Percentiles rank a stretch among this genome's conserved stretches.
phyloP scores from a whole-genome alignment of 2,329 filamentous ascomycete species.

The Phaeosphaeria sp. region DNA sequence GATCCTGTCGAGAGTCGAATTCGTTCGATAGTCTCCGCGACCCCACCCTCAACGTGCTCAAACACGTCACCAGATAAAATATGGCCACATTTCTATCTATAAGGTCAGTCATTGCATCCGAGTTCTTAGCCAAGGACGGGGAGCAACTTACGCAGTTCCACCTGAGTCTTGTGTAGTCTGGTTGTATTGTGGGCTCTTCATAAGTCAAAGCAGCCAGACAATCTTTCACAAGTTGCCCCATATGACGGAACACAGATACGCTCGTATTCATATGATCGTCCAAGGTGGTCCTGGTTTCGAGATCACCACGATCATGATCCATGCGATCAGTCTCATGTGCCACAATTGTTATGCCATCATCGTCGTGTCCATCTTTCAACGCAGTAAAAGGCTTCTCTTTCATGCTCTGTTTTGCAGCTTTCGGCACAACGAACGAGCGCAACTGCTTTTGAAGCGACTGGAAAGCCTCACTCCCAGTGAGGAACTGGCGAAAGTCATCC shows the following conservation, averaged over 20 bases:
- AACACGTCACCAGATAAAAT: slow-evolving; percentile 12
- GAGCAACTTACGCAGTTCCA: slow-evolving; percentile 23
- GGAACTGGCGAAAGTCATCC: neutral
- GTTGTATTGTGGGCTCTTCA: neutral
- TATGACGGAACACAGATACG: too few relatives aligned
- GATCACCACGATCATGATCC: neutral
- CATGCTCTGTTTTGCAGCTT: neutral
- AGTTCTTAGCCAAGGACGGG: neutral
- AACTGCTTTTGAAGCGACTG: neutral
- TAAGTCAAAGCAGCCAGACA: neutral
- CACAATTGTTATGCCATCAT: too few relatives aligned
- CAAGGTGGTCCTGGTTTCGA: too few relatives aligned
- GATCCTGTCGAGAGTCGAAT: slow-evolving; percentile 1
- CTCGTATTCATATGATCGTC: neutral
- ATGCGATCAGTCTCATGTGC: too few relatives aligned
- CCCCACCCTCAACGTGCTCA: slow-evolving; percentile 9
- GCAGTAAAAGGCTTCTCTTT: neutral
- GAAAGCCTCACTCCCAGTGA: neutral
- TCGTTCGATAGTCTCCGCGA: slow-evolving; percentile 4
- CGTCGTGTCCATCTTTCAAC: neutral
- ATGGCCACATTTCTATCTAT: slow-evolving; percentile 14
- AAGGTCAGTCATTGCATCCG: neutral
- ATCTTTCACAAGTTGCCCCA: neutral
- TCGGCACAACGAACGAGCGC: neutral
- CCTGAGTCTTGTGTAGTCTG: slow-evolving; percentile 6